These are phyloP conservation scores for Galerina marginata DNA, from an alignment of 768 basidiomycete genomes.

Conservation along the genomic window DNA sequence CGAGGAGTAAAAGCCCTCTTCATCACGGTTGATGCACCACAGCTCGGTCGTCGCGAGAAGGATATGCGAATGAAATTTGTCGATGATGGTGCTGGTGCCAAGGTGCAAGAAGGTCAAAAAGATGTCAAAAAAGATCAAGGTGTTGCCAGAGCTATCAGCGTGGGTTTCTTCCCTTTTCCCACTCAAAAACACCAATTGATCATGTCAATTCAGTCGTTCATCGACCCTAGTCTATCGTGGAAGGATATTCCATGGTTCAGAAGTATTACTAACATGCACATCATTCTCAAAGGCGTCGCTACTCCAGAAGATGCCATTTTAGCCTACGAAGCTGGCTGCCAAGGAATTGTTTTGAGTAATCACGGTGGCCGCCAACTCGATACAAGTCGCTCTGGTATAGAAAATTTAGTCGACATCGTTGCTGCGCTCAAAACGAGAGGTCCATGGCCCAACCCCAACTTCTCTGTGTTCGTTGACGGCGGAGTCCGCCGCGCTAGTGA, in stretches of 20 bases:
- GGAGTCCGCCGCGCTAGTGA: constrained; percentile 72
- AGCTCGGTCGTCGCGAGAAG: constrained; percentile 93
- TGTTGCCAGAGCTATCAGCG: constrained; percentile 92
- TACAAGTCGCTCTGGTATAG: constrained; percentile 68
- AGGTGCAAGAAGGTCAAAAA: constrained; percentile 50
- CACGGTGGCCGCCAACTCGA: constrained; percentile 44
- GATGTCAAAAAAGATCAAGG: constrained; percentile 86
- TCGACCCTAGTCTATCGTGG: constrained; percentile 90
- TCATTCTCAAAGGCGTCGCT: constrained; percentile 26
- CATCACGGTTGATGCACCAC: constrained; percentile 98
- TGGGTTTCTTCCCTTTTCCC: constrained; percentile 35
- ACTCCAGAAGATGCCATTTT: constrained; percentile 28
- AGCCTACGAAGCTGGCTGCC: constrained; percentile 25
- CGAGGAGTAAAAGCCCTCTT: constrained; percentile 93
- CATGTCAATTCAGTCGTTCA: constrained; percentile 71
- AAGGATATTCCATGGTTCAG: constrained; percentile 81
- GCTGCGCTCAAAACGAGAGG: constrained; percentile 58
- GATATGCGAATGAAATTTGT: constrained; percentile 98
- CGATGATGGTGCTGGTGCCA: constrained; percentile 65
- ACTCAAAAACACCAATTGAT: background rate
- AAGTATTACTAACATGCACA: constrained; percentile 65
- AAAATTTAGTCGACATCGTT: constrained; percentile 72
- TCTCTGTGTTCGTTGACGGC: constrained; percentile 59
- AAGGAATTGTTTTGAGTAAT: constrained; percentile 28
- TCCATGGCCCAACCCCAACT: constrained; percentile 65